phyloP scores from a whole-genome alignment of 2,329 filamentous ascomycete genomes.

The Capronia epimyces region DNA sequence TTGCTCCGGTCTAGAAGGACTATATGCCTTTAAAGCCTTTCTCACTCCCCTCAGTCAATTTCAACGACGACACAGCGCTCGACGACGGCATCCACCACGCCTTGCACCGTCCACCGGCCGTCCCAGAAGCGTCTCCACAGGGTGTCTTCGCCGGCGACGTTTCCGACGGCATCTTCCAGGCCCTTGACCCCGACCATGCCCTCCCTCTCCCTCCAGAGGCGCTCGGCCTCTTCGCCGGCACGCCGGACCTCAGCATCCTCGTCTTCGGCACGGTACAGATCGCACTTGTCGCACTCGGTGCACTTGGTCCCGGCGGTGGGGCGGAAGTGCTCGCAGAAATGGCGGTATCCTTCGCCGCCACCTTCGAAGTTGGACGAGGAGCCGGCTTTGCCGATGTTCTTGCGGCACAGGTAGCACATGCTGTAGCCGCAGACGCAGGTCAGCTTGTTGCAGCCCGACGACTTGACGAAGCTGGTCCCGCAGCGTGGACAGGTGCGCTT shows the following conservation, averaged over 20 bases:
- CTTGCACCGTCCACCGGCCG: slow-evolving; percentile 39
- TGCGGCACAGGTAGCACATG: slow-evolving; percentile 96
- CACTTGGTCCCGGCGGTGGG: slow-evolving; percentile 71
- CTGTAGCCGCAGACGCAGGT: slow-evolving; percentile 93
- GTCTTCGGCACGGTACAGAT: slow-evolving; percentile 65
- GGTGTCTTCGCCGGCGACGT: slow-evolving; percentile 30
- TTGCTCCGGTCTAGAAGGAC: no score
- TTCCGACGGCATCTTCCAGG: slow-evolving; percentile 24
- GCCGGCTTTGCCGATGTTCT: slow-evolving; percentile 35
- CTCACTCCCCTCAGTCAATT: slow-evolving; percentile 5
- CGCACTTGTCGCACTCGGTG: slow-evolving; percentile 72
- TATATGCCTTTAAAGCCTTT: no score
- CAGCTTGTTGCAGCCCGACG: slow-evolving; percentile 91
- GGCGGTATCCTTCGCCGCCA: slow-evolving; percentile 67
- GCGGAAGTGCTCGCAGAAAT: slow-evolving; percentile 95
- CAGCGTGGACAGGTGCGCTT: slow-evolving; percentile 93
- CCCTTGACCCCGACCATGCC: slow-evolving; percentile 34
- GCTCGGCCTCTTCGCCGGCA: slow-evolving; percentile 67
- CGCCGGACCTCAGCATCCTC: slow-evolving; percentile 64
- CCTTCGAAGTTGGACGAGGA: slow-evolving; percentile 18
- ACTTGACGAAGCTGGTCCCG: slow-evolving; percentile 87
- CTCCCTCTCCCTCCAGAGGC: slow-evolving; percentile 63
- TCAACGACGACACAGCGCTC: slow-evolving; percentile 39
- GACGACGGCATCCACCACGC: slow-evolving; percentile 38
- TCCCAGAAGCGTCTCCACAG: slow-evolving; percentile 37